Evolutionary conservation across 2,329 filamentous ascomycete species (phyloP).

Genomic region (Domatiomyces globalis): DNA sequence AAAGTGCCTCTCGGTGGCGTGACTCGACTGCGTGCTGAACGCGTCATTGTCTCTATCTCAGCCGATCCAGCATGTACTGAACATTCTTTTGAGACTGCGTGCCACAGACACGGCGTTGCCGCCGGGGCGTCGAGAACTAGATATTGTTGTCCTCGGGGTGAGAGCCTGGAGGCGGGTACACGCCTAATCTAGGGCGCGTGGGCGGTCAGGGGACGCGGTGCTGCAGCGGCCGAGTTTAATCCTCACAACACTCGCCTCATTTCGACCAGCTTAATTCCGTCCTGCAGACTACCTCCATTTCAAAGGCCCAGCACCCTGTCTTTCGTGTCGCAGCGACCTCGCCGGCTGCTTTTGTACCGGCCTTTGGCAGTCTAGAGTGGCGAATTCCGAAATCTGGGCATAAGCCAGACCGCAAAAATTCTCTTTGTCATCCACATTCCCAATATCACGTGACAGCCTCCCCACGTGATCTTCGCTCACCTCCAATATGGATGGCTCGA

Average conservation of each 20-base stretch:
- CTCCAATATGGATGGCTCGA: conserved; percentile 10
- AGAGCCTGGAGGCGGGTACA: not conserved
- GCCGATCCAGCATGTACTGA: not conserved
- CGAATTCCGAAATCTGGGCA: not conserved
- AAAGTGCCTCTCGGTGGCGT: not conserved
- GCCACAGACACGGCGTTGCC: not conserved
- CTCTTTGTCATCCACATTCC: not conserved
- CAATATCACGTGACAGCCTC: not conserved
- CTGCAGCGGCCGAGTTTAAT: not conserved
- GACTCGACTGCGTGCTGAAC: not conserved
- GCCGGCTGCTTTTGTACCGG: not conserved
- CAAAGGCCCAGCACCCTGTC: not conserved
- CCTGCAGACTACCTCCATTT: not conserved
- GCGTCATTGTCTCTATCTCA: conserved; percentile 1
- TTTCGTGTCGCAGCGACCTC: not conserved
- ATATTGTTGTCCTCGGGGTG: not conserved
- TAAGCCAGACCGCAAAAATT: not conserved
- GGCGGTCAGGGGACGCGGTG: not conserved
- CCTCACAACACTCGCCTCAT: not conserved
- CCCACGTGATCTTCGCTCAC: not conserved
- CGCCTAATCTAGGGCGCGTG: not conserved
- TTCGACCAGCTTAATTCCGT: not conserved
- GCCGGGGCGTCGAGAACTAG: not conserved
- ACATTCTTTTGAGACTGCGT: not conserved
- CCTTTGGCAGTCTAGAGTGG: not conserved